Evolutionary conservation across 2,329 filamentous ascomycete genomes (phyloP).

Genomic region (Rhexocercosporidium sp.): DNA sequence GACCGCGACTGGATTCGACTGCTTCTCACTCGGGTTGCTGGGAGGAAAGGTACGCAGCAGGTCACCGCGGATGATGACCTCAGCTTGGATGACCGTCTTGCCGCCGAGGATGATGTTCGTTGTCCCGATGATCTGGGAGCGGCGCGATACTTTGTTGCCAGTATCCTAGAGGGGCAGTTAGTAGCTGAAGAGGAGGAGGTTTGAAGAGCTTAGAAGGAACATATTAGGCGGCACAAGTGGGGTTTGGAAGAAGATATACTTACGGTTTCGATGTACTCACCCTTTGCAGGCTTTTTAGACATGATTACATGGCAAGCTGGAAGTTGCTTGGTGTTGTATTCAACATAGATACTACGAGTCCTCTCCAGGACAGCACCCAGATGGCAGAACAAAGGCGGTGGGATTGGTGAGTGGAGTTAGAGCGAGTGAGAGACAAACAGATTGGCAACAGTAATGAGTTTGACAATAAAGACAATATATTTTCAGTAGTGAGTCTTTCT

Average conservation of each 20-base stretch:
- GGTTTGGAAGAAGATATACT: slow-evolving; percentile 34
- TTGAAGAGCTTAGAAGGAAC: neutral
- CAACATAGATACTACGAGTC: neutral
- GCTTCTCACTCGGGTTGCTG: slow-evolving; percentile 44
- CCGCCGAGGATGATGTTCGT: slow-evolving; percentile 98
- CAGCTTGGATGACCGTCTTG: slow-evolving; percentile 93
- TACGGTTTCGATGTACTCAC: slow-evolving; percentile 97
- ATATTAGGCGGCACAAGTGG: slow-evolving; percentile 8
- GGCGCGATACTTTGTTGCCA: slow-evolving; percentile 96
- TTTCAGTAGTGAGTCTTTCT: too few species aligned
- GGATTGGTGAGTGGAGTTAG: neutral
- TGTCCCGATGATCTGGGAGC: slow-evolving; percentile 88
- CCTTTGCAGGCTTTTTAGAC: slow-evolving; percentile 79
- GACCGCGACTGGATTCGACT: slow-evolving; percentile 61
- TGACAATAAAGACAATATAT: too few species aligned
- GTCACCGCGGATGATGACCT: slow-evolving; percentile 93
- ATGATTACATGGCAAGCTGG: slow-evolving; percentile 50
- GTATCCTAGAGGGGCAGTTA: slow-evolving; percentile 69
- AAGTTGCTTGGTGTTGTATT: neutral
- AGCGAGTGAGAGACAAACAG: too few species aligned
- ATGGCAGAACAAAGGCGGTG: slow-evolving; percentile 2
- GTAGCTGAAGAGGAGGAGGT: neutral
- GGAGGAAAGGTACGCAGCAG: slow-evolving; percentile 65
- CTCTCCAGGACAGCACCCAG: neutral
- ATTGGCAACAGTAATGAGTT: too few species aligned